phyloP scores from a whole-genome alignment of 139 green algal genomes.

The Yamagishiella unicocca region DNA sequence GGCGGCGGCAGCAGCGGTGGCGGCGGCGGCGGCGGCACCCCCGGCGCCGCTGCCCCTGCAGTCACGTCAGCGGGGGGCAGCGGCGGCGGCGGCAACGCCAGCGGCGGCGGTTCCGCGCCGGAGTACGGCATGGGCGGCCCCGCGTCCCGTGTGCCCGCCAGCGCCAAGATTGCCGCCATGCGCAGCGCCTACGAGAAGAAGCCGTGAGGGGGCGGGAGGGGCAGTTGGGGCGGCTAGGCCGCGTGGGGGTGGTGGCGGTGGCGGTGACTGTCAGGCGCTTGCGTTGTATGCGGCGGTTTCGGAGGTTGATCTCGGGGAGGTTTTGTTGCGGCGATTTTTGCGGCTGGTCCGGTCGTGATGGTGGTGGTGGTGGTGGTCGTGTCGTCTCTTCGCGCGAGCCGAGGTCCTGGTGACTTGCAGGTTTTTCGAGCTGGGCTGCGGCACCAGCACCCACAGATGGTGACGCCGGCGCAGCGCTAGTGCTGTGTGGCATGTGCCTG shows the following conservation, averaged over 20 bases:
- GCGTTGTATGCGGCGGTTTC: no score
- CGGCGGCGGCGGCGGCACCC: not conserved
- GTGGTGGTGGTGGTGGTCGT: no score
- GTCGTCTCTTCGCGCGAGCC: no score
- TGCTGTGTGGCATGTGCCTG: no score
- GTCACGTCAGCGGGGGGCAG: not conserved
- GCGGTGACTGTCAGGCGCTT: no score
- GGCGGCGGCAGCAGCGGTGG: not conserved
- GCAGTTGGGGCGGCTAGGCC: not conserved
- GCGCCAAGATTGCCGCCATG: constrained; percentile 30
- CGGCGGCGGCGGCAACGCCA: not conserved
- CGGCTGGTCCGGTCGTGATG: no score
- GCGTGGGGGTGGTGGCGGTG: not conserved
- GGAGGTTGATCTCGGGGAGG: no score
- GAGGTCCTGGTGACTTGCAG: no score
- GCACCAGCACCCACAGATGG: no score
- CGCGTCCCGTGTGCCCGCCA: constrained; percentile 5
- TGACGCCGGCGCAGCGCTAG: no score
- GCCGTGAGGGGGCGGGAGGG: not conserved
- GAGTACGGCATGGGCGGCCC: constrained; percentile 29
- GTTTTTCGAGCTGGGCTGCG: no score
- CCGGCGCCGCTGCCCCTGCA: not conserved
- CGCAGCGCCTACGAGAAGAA: constrained; percentile 40
- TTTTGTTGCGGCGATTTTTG: no score
- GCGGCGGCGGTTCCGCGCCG: not conserved